Evolutionary conservation across 129 eudicot genomes (phyloP).

Genomic region (Gnaphalium uliginosum): DNA sequence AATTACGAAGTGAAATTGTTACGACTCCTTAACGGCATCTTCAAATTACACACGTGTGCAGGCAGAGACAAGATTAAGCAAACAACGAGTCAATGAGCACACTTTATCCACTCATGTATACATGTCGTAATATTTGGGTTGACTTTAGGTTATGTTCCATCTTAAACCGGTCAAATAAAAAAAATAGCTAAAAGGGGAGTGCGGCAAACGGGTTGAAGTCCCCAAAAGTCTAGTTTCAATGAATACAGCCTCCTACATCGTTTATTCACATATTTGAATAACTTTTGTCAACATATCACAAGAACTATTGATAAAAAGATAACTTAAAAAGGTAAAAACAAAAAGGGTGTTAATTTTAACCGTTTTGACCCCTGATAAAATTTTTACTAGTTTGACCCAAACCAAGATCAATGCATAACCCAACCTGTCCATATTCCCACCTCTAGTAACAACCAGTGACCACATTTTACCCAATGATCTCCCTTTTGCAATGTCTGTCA

Average conservation of each 20-base stretch:
- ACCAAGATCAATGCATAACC: background rate
- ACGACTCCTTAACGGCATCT: background rate
- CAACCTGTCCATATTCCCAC: background rate
- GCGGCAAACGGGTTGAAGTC: background rate
- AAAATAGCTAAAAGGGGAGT: background rate
- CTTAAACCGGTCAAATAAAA: background rate
- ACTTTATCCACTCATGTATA: conserved; percentile 6
- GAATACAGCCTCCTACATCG: background rate
- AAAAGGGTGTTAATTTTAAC: too few relatives aligned
- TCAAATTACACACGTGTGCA: background rate
- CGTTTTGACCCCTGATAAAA: background rate
- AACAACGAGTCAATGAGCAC: background rate
- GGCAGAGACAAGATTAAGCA: background rate
- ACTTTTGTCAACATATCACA: background rate
- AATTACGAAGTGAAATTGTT: conserved; percentile 23
- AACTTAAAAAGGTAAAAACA: background rate
- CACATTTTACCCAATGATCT: background rate
- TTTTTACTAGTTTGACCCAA: background rate
- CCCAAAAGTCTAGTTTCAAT: background rate
- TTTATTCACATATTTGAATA: background rate
- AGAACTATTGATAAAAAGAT: background rate
- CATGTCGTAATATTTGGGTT: background rate
- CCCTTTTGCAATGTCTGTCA: background rate
- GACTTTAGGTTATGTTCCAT: background rate
- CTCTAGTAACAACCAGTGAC: background rate